Percentiles rank a stretch among this genome's conserved stretches.
Evolutionary conservation across 192 early-diverging fungal genomes (phyloP).

Genomic region (Lunasporangiospora selenospora): DNA sequence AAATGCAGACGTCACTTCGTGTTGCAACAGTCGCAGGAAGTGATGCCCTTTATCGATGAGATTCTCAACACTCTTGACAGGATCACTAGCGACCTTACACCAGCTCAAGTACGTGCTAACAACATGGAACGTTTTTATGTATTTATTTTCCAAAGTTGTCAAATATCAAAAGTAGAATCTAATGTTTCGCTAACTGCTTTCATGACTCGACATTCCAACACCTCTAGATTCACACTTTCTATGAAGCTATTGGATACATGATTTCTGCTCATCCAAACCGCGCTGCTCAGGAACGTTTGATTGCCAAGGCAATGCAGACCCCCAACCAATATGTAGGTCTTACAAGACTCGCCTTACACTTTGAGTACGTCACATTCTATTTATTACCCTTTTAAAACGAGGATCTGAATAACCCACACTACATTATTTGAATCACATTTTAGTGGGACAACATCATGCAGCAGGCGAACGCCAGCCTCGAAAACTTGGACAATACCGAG

Average conservation of each 20-base stretch:
- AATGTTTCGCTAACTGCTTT: too few relatives aligned
- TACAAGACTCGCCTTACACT: neutral
- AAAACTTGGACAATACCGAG: slow-evolving; percentile 78
- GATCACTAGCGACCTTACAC: slow-evolving; percentile 90
- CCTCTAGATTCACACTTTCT: slow-evolving; percentile 91
- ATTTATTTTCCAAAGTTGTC: too few relatives aligned
- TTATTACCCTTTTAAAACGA: neutral
- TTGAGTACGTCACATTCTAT: neutral
- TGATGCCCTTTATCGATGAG: slow-evolving; percentile 95
- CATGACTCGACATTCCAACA: neutral
- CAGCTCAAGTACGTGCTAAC: slow-evolving; percentile 91
- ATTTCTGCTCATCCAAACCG: slow-evolving; percentile 92
- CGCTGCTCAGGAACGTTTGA: slow-evolving; percentile 80
- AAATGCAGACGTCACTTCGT: slow-evolving; percentile 98
- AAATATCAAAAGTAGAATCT: too few relatives aligned
- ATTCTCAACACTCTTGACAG: slow-evolving; percentile 82
- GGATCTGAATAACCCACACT: too few relatives aligned
- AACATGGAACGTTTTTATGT: too few relatives aligned
- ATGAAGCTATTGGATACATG: slow-evolving; percentile 98
- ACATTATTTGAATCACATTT: too few relatives aligned
- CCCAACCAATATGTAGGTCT: slow-evolving; percentile 78
- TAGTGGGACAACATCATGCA: slow-evolving; percentile 86
- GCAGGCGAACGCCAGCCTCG: slow-evolving; percentile 69
- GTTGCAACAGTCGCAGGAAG: slow-evolving; percentile 88
- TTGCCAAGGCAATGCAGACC: slow-evolving; percentile 86